phyloP scores from a whole-genome alignment of 1,139 yeast species.

The Petasospora rhodanensis region DNA sequence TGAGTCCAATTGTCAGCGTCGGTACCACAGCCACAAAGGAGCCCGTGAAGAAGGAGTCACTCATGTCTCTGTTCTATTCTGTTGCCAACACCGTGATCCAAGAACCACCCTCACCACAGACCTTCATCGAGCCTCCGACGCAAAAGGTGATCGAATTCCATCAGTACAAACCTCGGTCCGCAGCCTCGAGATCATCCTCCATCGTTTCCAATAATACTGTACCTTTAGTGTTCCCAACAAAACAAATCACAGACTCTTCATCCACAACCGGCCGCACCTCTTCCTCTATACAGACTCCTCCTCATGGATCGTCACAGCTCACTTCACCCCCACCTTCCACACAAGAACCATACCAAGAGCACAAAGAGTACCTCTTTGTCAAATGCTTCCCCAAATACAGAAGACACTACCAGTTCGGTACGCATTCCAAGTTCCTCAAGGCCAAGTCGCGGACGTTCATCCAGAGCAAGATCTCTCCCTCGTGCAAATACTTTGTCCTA shows the following conservation, averaged over 20 bases:
- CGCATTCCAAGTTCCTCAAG: slow-evolving; percentile 51
- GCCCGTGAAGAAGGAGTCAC: slow-evolving; percentile 17
- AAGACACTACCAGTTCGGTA: slow-evolving; percentile 56
- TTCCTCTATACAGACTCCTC: slow-evolving; percentile 3
- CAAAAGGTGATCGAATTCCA: too few species aligned
- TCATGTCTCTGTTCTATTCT: slow-evolving; percentile 28
- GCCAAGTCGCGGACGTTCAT: slow-evolving; percentile 47
- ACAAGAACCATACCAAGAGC: slow-evolving; percentile 13
- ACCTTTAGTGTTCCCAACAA: slow-evolving; percentile 1
- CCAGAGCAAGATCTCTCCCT: slow-evolving; percentile 63
- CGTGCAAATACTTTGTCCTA: slow-evolving; percentile 57
- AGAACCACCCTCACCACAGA: slow-evolving; percentile 11
- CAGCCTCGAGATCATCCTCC: slow-evolving; percentile 3
- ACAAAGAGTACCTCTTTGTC: slow-evolving; percentile 56
- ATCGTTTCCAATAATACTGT: slow-evolving; percentile 5
- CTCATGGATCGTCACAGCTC: neutral
- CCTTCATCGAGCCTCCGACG: too few species aligned
- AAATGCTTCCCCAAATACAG: slow-evolving; percentile 83
- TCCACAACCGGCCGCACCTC: too few species aligned
- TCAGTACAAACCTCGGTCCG: too few species aligned
- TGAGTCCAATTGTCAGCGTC: slow-evolving; percentile 7
- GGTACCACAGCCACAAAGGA: slow-evolving; percentile 10
- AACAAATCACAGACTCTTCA: slow-evolving; percentile 8
- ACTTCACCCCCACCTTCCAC: slow-evolving; percentile 1
- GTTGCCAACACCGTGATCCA: slow-evolving; percentile 28